Evolutionary conservation across 2,329 filamentous ascomycete species (phyloP), one percentile per base, ranked within the genome.

Genomic region (Sporothrix inflata): DNA sequence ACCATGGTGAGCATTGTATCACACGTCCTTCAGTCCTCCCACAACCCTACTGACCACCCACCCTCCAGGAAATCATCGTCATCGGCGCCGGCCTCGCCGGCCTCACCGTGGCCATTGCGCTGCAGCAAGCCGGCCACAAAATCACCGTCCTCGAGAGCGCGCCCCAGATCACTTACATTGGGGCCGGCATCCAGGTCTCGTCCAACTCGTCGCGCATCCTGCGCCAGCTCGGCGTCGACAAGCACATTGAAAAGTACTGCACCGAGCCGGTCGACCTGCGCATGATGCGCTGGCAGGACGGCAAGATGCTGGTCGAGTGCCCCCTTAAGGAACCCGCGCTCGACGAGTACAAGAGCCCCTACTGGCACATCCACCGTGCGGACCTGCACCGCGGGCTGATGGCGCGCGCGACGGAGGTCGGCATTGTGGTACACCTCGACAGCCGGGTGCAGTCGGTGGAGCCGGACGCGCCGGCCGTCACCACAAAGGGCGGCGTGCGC

Each of bases 141-240:
- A 47, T 75, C 19, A 69, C 70, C 5, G 71, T 75, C 5, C 66
- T 76, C 73, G 80, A 82, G 74, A 79, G 79, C 69, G 79, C 80
- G 4, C 71, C 76, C 0, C 69, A 79, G 66, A 80, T 79, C 76
- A 76, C 77, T 27, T 79, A 81, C 71, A 79, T 80, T 27, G 80
- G 80, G 30, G 86, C 86, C 8, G 85, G 86, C 1, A 80, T 88
- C n/a, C 86, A 88, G 74, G 79, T 87, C 4, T 86, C 84, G 0
- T 85, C 86, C 5, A 86, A 85, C 70, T 81, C 83, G 0, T 84
- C 85, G 1, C 81, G 83, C 9, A 80, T 88, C 7, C 79, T 90
- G 4, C 82, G 83, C 34, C 78, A 81, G 74, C 89, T 87, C 83
- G 82, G 82, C 5, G 79, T 90, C 1, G 81, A 84, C 24, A 80